Base-by-base conservation (phyloP, 768 basidiomycete species). In the Lyophyllum shimeji region DNA sequence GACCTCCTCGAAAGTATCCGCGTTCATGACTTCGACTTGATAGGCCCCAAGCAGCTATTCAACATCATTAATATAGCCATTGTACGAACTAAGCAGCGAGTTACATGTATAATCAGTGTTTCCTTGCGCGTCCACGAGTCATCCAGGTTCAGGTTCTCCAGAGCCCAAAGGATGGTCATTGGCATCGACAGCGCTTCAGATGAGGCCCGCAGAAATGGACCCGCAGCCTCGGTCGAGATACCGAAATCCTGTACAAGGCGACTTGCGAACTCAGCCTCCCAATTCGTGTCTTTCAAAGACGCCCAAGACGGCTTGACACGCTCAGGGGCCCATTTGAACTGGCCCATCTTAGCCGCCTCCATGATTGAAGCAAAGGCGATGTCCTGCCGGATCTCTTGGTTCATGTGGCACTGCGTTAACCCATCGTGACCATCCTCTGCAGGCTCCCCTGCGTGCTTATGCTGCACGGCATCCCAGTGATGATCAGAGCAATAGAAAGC, bases 1-100 rank as follows among this genome's bases (percentile, higher is more conserved):
- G n/a, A 73, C 68, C 48, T 73, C 72, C 52, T 74, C 73, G 51
- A 74, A 73, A 0, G 65, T 50, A 17, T 55, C 42, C 2, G 58
- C 57, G 46, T 59, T 42, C 31, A 47, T 18, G 13, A 68, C 25
- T 42, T 73, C 71, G 13, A 57, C 57, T 12, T 65, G 33, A 18
- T 59, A 55, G 7, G 71, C 65, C 0, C 72, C 72, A 7, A 73
- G 50, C 1, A 73, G 52, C 71, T 73, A 13, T 37, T 37, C 7
- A 53, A 51, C 34, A 55, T 37, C 40, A 40, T 25, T 45, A 37
- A 20, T 27, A 45, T n/a, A 17, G n/a, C n/a, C n/a, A 17, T 13
- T 18, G 4, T 15, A 33, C 23, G 40, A 2, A 49, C 34, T 8
- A 7, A 23, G 11, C 27, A 9, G 29, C 43, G 8, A 23, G 23